Percentiles rank a stretch among this genome's conserved stretches.
phyloP scores from a whole-genome alignment of 2,329 filamentous ascomycete species.

The Talaromyces islandicus region DNA sequence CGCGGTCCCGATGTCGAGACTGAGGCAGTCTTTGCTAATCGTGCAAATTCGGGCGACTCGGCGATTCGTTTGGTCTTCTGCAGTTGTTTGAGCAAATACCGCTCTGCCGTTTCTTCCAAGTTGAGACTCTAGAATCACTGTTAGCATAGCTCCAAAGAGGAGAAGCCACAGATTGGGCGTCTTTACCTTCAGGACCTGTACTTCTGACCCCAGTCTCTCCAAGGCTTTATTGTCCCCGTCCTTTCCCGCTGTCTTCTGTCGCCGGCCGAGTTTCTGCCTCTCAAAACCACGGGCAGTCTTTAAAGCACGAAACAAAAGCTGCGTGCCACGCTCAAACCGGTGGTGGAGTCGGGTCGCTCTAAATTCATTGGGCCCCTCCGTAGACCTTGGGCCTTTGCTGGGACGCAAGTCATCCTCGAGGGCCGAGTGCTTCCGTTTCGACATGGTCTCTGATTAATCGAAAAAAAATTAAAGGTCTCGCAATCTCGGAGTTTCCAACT shows the following conservation, averaged over 20 bases:
- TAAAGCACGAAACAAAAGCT: slow-evolving; percentile 46
- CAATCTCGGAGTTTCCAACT: neutral
- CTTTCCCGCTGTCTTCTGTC: slow-evolving; percentile 49
- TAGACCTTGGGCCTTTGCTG: slow-evolving; percentile 5
- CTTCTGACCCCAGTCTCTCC: slow-evolving; percentile 48
- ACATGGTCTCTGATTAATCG: slow-evolving; percentile 20
- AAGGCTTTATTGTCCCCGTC: slow-evolving; percentile 37
- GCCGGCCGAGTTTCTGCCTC: slow-evolving; percentile 56
- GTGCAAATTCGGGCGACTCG: slow-evolving; percentile 43
- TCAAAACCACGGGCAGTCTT: slow-evolving; percentile 57
- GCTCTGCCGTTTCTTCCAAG: slow-evolving; percentile 43
- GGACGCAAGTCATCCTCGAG: slow-evolving; percentile 17
- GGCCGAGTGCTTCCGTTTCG: slow-evolving; percentile 36
- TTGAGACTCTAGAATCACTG: slow-evolving; percentile 41
- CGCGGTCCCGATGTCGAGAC: slow-evolving; percentile 30
- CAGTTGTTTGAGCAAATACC: slow-evolving; percentile 53
- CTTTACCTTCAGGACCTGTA: slow-evolving; percentile 51
- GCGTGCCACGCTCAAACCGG: slow-evolving; percentile 46
- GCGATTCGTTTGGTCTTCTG: slow-evolving; percentile 53
- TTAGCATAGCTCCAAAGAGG: neutral
- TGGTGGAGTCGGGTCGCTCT: slow-evolving; percentile 36
- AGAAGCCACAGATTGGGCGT: neutral
- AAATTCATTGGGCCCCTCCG: slow-evolving; percentile 24
- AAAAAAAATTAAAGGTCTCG: too few species aligned
- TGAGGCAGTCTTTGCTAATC: slow-evolving; percentile 30